phyloP scores from a whole-genome alignment of 495 filamentous ascomycete species.

The Penicillium bovifimosum region DNA sequence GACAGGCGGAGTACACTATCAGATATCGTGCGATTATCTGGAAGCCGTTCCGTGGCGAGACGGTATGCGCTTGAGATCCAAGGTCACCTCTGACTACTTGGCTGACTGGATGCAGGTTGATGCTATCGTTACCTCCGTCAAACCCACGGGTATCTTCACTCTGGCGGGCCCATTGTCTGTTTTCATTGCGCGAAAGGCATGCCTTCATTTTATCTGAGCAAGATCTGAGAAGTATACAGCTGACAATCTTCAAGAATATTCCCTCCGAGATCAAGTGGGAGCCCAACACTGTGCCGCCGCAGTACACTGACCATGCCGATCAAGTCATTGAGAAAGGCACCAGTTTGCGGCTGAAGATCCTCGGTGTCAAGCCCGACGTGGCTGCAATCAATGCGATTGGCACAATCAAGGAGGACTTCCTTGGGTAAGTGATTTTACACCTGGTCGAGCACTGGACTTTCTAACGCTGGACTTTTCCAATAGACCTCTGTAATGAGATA shows the following conservation, averaged over 20 bases:
- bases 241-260: conserved; percentile 61
- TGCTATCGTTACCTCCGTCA: conserved; percentile 82
- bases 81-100: background rate
- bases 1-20: conserved; percentile 88
- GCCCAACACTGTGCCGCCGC: conserved; percentile 77
- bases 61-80: conserved; percentile 51
- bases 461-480: conserved; percentile 2
- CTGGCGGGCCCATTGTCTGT: conserved; percentile 81
- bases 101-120: conserved; percentile 60
- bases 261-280: conserved; percentile 90
- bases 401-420: conserved; percentile 82
- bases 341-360: conserved; percentile 86
- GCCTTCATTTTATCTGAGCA: conserved; percentile 12
- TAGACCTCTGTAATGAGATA: conserved; percentile 37
- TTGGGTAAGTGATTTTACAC: conserved; percentile 39
- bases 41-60: conserved; percentile 94
- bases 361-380: conserved; percentile 86
- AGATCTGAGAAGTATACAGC: background rate
- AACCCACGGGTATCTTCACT: conserved; percentile 87
- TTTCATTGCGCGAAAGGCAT: conserved; percentile 83
- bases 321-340: conserved; percentile 91
- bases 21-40: conserved; percentile 94
- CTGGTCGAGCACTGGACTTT: background rate
- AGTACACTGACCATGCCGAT: conserved; percentile 82
- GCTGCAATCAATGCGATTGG: conserved; percentile 93